Percentiles rank a stretch among this genome's conserved stretches.
Evolutionary conservation across 352 stramenopile species (phyloP).

Genomic region (Pythium rhizo-oryzae): DNA sequence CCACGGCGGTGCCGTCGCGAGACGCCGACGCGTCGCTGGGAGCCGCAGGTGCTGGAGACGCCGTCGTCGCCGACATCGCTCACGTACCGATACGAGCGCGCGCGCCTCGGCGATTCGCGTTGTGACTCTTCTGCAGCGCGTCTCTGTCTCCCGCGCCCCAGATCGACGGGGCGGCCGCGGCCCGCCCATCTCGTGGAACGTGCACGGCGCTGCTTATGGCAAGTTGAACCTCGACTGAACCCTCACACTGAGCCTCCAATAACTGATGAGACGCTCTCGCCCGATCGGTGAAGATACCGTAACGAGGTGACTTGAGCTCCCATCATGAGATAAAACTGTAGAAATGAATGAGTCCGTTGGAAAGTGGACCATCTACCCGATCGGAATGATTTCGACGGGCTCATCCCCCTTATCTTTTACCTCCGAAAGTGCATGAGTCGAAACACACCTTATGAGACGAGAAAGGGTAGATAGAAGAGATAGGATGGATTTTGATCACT

Average conservation of each 20-base stretch:
- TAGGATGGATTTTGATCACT: neutral
- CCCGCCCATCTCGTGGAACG: neutral
- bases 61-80: neutral
- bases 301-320: neutral
- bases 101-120: neutral
- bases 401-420: too few species aligned
- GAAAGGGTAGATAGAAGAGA: too few species aligned
- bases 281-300: too few species aligned
- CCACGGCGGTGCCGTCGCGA: neutral
- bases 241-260: neutral
- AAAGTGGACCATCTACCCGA: neutral
- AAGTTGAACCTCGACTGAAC: conserved; percentile 8
- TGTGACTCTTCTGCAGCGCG: neutral
- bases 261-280: neutral
- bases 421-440: too few species aligned
- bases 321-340: neutral
- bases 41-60: neutral
- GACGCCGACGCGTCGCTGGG: conserved; percentile 1
- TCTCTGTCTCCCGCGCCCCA: neutral
- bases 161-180: neutral
- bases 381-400: too few species aligned
- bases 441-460: too few species aligned
- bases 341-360: neutral
- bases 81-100: neutral
- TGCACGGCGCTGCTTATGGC: neutral